Evolutionary conservation across 176 grass and related monocot species (phyloP), one percentile per base, ranked within the genome.

Genomic region (Alopecurus myosuroides): DNA sequence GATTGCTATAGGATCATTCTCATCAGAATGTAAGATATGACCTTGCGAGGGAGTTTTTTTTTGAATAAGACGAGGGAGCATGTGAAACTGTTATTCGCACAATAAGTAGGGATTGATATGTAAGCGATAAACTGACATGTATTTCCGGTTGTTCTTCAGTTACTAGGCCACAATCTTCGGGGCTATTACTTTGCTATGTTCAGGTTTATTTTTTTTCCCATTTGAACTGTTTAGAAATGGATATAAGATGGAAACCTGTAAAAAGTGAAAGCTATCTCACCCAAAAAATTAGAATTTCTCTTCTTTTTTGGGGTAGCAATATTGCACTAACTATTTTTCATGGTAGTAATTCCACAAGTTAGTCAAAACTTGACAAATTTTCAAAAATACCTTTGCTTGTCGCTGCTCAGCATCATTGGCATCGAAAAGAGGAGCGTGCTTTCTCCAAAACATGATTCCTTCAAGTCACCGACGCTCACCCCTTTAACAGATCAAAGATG

Each of bases 401-500:
- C 84, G 46, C 69, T 81, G 81, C 19, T 92, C 85, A 25, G 70
- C 70, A 46, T 88, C 77, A 55, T 56, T 80, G 58, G 72, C 77
- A 77, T 80, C 84, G 68, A 85, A 84, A 78, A 86, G 87, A 67
- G 80, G 66, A 28, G 36, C 18, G 3, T 92, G 89, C 82, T 91
- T 94, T 64, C 81, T 90, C 36, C 94, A 70, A 74, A 93, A 94
- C 94, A 97, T 97, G 84, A 49, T 83, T 78, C 61, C 48, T 85
- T 84, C 18, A 77, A 83, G 74, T 72, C 17, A 60, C 6, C 15
- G 73, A 26, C 18, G 28, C 15, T 85, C 73, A 80, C 58, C 30
- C 80, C 45, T 87, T 49, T 73, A 77, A 68, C 29, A 29, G 31
- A 77, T 52, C 6, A 79, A 51, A 46, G 22, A 62, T n/a, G n/a